Evolutionary conservation across 2,329 filamentous ascomycete genomes (phyloP), one percentile per base, ranked within the genome.

Genomic region (Ophiosphaerella narmari): DNA sequence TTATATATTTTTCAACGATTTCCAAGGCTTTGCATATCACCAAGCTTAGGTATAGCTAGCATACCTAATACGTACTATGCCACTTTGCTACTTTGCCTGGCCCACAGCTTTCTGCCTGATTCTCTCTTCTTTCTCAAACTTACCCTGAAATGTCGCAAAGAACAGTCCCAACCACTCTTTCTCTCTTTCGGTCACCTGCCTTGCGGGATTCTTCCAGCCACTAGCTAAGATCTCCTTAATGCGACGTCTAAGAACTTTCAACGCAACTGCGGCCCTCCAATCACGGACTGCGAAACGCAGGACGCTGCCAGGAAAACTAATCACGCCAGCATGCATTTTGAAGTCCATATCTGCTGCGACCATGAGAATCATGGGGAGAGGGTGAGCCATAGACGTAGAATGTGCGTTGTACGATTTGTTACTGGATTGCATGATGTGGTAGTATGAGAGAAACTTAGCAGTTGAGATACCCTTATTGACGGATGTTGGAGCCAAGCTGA

Each of bases 381-480:
- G 87, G 39, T 96, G 88, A 1, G 88, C 86, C 1, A 87, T 84
- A 9, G 87, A 90, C 2, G 76, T 62, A 46, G 75, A 54, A 60
- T 97, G 92, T 0, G 94, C 94, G 58, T 96, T 95, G 60, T 93
- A 90, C 63, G 88, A 87, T 53, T 82, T 82, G 82, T 86, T 90
- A 76, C 78, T 91, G 2, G 89, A 88, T 72, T 97, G 92, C 90
- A 97, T 96, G 57, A 97, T 96, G 71, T 96, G 89, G 75, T 97
- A 97, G 72, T 96, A 99, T 0, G 90, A 94, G 38, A 99, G 77
- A 86, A 90, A 97, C 66, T 86, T 87, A 34, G 91, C 77, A 5
- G 59, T 62, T 12, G 56, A 87, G 1, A 61, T 61, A 16, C 59
- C 82, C 67, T 91, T 91, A 72, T 97, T 97, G 59, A 99, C 90